phyloP scores from a whole-genome alignment of 2,329 filamentous ascomycete genomes.

The Verticillium klebahnii region DNA sequence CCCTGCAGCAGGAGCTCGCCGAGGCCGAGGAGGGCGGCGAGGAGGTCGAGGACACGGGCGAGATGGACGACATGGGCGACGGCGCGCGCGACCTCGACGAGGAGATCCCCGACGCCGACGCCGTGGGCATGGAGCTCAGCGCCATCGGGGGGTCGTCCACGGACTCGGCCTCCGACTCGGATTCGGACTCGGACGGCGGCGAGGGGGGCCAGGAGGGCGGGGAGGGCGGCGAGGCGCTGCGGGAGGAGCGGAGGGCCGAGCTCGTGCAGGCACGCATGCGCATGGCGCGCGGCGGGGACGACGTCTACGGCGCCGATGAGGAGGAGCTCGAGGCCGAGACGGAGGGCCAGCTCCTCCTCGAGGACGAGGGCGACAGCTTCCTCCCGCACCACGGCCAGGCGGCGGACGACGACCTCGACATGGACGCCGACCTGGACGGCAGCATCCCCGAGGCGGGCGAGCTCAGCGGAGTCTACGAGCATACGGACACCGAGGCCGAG shows the following conservation, averaged over 20 bases:
- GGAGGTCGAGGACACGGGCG: slow-evolving; percentile 34
- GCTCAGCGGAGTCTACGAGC: slow-evolving; percentile 60
- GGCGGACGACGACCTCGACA: slow-evolving; percentile 41
- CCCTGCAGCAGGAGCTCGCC: slow-evolving; percentile 68
- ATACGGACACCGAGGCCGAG: slow-evolving; percentile 70
- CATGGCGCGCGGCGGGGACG: slow-evolving; percentile 46
- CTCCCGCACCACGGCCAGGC: not conserved
- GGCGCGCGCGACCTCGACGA: slow-evolving; percentile 60
- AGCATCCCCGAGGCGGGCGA: slow-evolving; percentile 61
- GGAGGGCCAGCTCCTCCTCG: slow-evolving; percentile 56
- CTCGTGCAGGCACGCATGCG: slow-evolving; percentile 47
- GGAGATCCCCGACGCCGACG: slow-evolving; percentile 65
- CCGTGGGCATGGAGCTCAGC: slow-evolving; percentile 43
- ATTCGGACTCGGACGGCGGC: slow-evolving; percentile 24
- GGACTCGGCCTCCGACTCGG: slow-evolving; percentile 36
- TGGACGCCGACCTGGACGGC: slow-evolving; percentile 67
- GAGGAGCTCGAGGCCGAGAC: slow-evolving; percentile 52
- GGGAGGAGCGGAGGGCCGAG: slow-evolving; percentile 41
- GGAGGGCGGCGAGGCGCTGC: slow-evolving; percentile 28
- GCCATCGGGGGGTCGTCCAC: slow-evolving; percentile 4
- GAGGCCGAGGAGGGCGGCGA: slow-evolving; percentile 49
- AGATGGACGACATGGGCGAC: slow-evolving; percentile 47
- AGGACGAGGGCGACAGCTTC: slow-evolving; percentile 35
- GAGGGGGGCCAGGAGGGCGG: slow-evolving; percentile 30
- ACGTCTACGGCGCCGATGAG: slow-evolving; percentile 49